phyloP scores from a whole-genome alignment of 116 monocot species.

The Cymodocea nodosa region DNA sequence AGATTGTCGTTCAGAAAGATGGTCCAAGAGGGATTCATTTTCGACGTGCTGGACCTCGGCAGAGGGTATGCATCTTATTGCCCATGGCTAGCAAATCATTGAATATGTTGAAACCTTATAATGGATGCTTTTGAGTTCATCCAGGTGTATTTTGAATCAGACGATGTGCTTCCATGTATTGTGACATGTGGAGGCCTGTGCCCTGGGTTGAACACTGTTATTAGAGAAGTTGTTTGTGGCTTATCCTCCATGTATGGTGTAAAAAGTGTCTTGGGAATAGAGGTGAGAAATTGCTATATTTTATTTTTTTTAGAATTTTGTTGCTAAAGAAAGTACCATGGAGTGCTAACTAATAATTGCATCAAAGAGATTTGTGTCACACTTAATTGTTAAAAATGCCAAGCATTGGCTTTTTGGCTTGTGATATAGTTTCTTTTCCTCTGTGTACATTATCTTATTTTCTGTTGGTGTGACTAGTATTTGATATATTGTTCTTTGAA shows the following conservation, averaged over 20 bases:
- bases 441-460: no score
- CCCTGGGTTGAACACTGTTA: conserved; percentile 86
- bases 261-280: conserved; percentile 58
- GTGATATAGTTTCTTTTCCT: no score
- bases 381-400: no score
- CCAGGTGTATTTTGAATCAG: conserved; percentile 5
- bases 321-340: neutral
- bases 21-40: conserved; percentile 62
- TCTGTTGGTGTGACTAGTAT: no score
- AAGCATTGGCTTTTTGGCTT: no score
- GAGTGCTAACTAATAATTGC: neutral
- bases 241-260: conserved; percentile 79
- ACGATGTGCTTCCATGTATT: conserved; percentile 6
- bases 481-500: no score
- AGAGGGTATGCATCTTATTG: conserved; percentile 26
- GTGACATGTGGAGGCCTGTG: conserved; percentile 8
- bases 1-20: conserved; percentile 8
- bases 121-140: neutral
- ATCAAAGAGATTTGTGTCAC: no score
- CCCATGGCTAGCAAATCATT: neutral
- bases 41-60: conserved; percentile 82
- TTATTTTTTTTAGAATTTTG: neutral
- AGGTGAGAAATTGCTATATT: conserved; percentile 37
- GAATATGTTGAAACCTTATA: neutral
- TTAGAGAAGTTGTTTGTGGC: conserved; percentile 87